Evolutionary conservation across 257 asterid genomes (phyloP), one percentile per base, ranked within the genome.

Genomic region (Marsdenia floribunda): DNA sequence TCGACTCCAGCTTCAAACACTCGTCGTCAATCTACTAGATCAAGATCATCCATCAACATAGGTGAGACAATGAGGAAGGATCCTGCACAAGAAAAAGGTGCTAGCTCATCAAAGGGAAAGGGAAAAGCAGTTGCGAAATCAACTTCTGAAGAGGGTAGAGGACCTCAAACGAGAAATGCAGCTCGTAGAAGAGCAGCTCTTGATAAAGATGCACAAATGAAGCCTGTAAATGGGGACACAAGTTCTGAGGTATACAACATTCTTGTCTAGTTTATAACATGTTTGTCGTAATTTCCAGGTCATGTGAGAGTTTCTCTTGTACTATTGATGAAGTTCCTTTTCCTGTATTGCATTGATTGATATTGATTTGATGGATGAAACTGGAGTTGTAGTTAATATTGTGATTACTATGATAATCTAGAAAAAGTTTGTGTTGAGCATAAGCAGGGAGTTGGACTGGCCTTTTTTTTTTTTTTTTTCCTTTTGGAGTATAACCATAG

Each of bases 61-160:
- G 90, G 87, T 52, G 93, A 87, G 35, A 21, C 89, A 40, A 73
- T 83, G 61, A 91, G 82, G 79, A 91, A 92, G 81, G 96, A 89
- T 75, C 75, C 84, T 49, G 64, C 88, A 1, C 85, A 78, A 40
- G 98, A 86, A 29, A 90, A 91, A 78, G 74, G 79, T 74, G 78
- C 90, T 12, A 86, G 88, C 78, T 89, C 88, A 4, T 84, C 81
- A 21, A 95, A 90, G 81, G 96, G 94, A 57, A 95, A 92, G 85
- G 99, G 98, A 6, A 95, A 95, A 83, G 98, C 97, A 61, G 92
- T 95, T 68, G 75, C 88, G 82, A 92, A 92, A 83, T 86, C 93
- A 11, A 83, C 79, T 55, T 90, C 79, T 71, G 98, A 95, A 79
- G 96, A 86, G 83, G 89, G 91, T 61, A 88, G 82, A 79, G 96